phyloP scores from a whole-genome alignment of 2,329 filamentous ascomycete species.

The Fusarium hainanense region DNA sequence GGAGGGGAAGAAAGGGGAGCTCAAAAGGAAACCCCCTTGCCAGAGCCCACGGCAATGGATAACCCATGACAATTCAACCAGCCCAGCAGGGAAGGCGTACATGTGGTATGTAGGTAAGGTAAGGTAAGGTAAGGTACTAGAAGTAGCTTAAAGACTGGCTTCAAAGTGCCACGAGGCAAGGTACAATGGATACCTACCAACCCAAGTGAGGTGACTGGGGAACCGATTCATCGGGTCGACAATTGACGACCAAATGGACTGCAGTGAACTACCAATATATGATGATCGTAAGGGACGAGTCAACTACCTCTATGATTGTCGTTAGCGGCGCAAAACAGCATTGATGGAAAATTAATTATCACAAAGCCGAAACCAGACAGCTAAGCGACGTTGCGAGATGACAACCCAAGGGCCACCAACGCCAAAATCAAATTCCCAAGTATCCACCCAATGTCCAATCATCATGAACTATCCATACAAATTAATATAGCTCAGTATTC shows the following conservation, averaged over 20 bases:
- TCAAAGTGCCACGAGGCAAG: slow-evolving; percentile 30
- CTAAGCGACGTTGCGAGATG: slow-evolving; percentile 38
- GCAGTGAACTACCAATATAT: neutral
- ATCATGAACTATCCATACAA: slow-evolving; percentile 10
- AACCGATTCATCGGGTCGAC: slow-evolving; percentile 20
- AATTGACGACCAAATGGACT: neutral
- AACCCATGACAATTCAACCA: slow-evolving; percentile 37
- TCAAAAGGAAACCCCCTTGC: slow-evolving; percentile 43
- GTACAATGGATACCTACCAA: neutral
- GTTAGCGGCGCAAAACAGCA: neutral
- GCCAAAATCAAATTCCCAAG: slow-evolving; percentile 11
- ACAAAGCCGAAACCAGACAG: slow-evolving; percentile 25
- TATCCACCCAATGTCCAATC: slow-evolving; percentile 27
- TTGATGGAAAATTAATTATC: slow-evolving; percentile 20
- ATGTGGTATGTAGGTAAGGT: neutral
- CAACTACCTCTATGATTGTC: neutral
- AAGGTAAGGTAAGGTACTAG: too few relatives aligned
- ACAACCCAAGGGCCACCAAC: slow-evolving; percentile 23
- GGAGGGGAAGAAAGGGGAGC: slow-evolving; percentile 20
- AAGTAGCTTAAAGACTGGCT: slow-evolving; percentile 17
- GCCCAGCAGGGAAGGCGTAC: slow-evolving; percentile 39
- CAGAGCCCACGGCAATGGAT: slow-evolving; percentile 42
- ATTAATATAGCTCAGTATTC: slow-evolving; percentile 1
- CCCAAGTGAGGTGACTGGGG: slow-evolving; percentile 9
- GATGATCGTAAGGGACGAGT: neutral